Conservation (phyloP, 108 stramenopile species). For the Skeletonema tropicum region DNA sequence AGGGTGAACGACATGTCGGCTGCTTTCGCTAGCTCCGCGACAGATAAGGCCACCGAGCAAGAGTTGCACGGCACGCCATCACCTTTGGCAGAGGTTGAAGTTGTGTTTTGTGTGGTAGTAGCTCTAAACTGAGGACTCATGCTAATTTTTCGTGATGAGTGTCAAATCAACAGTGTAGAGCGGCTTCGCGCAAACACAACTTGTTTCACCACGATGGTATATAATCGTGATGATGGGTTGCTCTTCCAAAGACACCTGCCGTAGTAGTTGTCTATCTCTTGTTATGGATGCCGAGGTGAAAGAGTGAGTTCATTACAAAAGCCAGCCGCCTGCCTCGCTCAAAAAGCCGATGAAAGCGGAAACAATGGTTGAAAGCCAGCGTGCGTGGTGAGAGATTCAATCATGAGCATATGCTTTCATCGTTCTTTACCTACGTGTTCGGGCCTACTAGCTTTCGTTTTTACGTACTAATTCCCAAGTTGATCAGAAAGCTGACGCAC, state of each 20-base stretch:
- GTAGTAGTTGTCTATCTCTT: background rate
- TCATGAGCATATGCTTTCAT: background rate
- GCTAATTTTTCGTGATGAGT: slow-evolving; percentile 47
- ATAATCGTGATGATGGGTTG: slow-evolving; percentile 13
- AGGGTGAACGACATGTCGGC: slow-evolving; percentile 7
- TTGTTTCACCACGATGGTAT: slow-evolving; percentile 13
- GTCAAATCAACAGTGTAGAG: slow-evolving; percentile 52
- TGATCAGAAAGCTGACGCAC: background rate
- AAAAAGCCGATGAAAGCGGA: background rate
- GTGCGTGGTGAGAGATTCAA: background rate
- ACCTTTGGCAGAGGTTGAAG: slow-evolving; percentile 11
- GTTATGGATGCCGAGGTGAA: background rate
- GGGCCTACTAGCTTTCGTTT: background rate
- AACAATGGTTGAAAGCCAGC: background rate
- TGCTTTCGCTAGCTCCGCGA: slow-evolving; percentile 16
- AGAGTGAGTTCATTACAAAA: background rate
- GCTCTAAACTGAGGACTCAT: slow-evolving; percentile 59
- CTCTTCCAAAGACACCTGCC: background rate
- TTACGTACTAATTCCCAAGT: background rate
- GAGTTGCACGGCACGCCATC: slow-evolving; percentile 32
- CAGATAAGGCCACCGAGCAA: slow-evolving; percentile 28
- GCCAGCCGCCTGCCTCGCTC: background rate
- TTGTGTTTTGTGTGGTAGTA: slow-evolving; percentile 23
- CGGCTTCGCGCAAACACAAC: slow-evolving; percentile 19
- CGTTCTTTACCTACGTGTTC: background rate